These are phyloP conservation scores for Ascochyta koolunga DNA, from an alignment of 2,329 filamentous ascomycete species.

Conservation along the genomic window DNA sequence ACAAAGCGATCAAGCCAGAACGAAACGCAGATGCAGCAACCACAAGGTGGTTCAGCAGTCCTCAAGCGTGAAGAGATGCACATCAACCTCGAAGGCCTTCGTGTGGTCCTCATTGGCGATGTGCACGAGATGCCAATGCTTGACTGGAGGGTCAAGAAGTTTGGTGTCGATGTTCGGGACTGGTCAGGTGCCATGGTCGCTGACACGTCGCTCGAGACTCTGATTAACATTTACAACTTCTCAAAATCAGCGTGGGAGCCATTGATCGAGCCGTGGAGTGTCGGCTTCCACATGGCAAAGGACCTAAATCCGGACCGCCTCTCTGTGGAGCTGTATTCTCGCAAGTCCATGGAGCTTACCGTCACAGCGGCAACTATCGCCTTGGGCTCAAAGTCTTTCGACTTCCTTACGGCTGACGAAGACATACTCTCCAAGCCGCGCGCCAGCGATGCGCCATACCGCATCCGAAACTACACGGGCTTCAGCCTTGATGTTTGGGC, in stretches of 20 bases:
- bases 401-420: conserved; percentile 85
- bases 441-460: conserved; percentile 88
- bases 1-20: conserved; percentile 54
- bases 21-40: conserved; percentile 63
- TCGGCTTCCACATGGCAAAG: conserved; percentile 87
- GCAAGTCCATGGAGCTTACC: conserved; percentile 89
- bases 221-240: conserved; percentile 98
- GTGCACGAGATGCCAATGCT: conserved; percentile 93
- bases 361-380: conserved; percentile 93
- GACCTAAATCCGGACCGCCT: conserved; percentile 76
- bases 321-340: conserved; percentile 83
- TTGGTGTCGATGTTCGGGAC: conserved; percentile 81
- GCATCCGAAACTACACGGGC: conserved; percentile 93
- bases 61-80: conserved; percentile 79
- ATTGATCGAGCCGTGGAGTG: conserved; percentile 91
- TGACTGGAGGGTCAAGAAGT: conserved; percentile 91
- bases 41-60: conserved; percentile 59
- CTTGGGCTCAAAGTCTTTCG: conserved; percentile 87
- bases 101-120: conserved; percentile 93
- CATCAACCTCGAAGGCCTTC: conserved; percentile 84
- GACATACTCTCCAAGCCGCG: conserved; percentile 93
- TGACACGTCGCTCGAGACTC: conserved; percentile 89
- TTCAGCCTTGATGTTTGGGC: conserved; percentile 83
- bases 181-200: conserved; percentile 90
- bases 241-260: conserved; percentile 99